Conservation (phyloP, 345 rosid genomes). For the Euphorbia lathyris region DNA sequence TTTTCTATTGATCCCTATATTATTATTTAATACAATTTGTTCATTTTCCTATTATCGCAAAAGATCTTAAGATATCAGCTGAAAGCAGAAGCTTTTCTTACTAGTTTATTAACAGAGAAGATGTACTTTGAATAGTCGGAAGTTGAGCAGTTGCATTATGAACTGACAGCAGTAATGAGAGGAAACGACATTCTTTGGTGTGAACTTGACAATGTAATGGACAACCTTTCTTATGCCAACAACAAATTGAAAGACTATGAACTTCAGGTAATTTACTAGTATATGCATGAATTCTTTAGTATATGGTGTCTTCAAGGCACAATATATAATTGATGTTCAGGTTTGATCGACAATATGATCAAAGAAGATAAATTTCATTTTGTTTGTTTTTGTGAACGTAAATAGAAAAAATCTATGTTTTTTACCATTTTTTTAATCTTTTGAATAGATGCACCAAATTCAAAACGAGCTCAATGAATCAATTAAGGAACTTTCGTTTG, state of each 20-base stretch:
- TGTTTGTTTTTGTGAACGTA: too few species aligned
- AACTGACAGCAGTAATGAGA: constrained; percentile 75
- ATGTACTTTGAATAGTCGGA: constrained; percentile 78
- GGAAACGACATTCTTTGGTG: constrained; percentile 69
- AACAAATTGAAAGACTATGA: constrained; percentile 78
- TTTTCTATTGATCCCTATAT: too few species aligned
- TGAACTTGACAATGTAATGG: constrained; percentile 68
- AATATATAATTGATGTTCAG: neutral
- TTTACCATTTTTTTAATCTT: too few species aligned
- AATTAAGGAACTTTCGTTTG: too few species aligned
- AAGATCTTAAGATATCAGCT: constrained; percentile 56
- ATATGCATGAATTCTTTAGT: neutral
- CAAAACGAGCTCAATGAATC: too few species aligned
- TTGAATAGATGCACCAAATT: too few species aligned
- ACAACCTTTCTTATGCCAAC: constrained; percentile 55
- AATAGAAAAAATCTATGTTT: too few species aligned
- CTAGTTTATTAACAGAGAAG: constrained; percentile 75
- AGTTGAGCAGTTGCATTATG: constrained; percentile 80
- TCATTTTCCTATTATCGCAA: constrained; percentile 35
- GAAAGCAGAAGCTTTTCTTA: constrained; percentile 69
- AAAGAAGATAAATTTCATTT: too few species aligned
- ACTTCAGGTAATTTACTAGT: constrained; percentile 59
- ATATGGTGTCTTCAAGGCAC: too few species aligned
- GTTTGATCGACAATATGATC: too few species aligned
- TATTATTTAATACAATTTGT: constrained; percentile 5